Conservation (phyloP, 1,284 basidiomycete genomes). For the Singerocomus inundabilis region DNA sequence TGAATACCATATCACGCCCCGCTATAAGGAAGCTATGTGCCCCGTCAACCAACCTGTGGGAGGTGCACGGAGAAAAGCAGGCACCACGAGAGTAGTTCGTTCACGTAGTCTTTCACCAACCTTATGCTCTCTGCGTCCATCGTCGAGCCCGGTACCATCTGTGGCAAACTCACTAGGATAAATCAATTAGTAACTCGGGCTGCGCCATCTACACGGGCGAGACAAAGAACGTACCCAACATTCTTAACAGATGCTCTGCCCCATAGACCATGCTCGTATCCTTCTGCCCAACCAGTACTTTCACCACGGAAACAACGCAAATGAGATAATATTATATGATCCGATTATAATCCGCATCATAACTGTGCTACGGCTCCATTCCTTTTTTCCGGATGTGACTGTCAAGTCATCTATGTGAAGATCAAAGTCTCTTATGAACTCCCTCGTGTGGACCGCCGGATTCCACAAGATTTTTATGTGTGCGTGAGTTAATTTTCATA, state of each 20-base stretch:
- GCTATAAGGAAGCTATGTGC: conserved; percentile 61
- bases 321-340: no score
- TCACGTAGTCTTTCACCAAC: conserved; percentile 86
- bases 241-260: conserved; percentile 88
- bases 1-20: conserved; percentile 68
- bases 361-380: no score
- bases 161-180: conserved; percentile 62
- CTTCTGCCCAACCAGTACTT: conserved; percentile 66
- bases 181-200: background rate
- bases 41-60: background rate
- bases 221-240: conserved; percentile 70
- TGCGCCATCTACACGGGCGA: background rate
- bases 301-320: no score
- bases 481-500: no score
- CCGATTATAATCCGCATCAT: no score
- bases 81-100: conserved; percentile 83
- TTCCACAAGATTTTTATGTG: no score
- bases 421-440: no score
- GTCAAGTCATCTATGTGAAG: no score
- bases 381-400: no score
- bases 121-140: conserved; percentile 87
- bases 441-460: no score
- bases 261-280: conserved; percentile 93
- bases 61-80: conserved; percentile 1
- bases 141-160: conserved; percentile 87